phyloP scores from a whole-genome alignment of 345 rosid genomes.

The Rhodamnia argentea region DNA sequence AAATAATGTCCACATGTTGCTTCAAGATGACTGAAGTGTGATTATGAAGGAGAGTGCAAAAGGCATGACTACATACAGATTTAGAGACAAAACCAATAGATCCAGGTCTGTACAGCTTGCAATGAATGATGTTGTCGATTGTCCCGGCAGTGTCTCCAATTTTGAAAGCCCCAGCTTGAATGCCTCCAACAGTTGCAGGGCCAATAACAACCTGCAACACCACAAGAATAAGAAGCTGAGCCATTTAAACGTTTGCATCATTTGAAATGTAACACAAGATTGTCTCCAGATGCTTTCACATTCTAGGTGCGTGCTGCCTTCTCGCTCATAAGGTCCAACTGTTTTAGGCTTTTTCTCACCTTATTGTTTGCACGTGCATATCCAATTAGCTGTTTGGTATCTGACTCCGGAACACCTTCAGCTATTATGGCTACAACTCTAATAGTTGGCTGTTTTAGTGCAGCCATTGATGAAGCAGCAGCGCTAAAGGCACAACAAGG shows the following conservation, averaged over 20 bases:
- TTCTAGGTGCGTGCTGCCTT: not conserved
- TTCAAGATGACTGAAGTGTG: not conserved
- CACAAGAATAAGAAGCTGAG: slow-evolving; percentile 3
- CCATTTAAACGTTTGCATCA: not conserved
- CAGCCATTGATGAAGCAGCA: slow-evolving; percentile 94
- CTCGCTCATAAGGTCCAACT: not conserved
- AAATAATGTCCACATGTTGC: not conserved
- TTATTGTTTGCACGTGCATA: slow-evolving; percentile 93
- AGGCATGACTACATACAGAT: slow-evolving; percentile 49
- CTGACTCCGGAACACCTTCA: slow-evolving; percentile 98
- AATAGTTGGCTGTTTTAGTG: slow-evolving; percentile 90
- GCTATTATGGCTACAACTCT: slow-evolving; percentile 96
- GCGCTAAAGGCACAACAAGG: slow-evolving; percentile 36
- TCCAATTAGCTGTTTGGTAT: slow-evolving; percentile 83
- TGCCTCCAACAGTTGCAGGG: slow-evolving; percentile 98
- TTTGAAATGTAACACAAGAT: not conserved
- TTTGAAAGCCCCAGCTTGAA: slow-evolving; percentile 98
- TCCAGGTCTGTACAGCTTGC: slow-evolving; percentile 96
- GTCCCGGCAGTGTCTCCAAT: slow-evolving; percentile 99
- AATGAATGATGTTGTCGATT: slow-evolving; percentile 75
- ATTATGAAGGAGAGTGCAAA: not conserved
- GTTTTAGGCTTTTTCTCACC: slow-evolving; percentile 16
- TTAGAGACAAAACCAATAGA: slow-evolving; percentile 98
- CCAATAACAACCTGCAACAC: slow-evolving; percentile 84
- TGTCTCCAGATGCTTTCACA: not conserved